Base-by-base conservation (phyloP, 2,329 filamentous ascomycete species). In the Pestalotiopsis sp. region DNA sequence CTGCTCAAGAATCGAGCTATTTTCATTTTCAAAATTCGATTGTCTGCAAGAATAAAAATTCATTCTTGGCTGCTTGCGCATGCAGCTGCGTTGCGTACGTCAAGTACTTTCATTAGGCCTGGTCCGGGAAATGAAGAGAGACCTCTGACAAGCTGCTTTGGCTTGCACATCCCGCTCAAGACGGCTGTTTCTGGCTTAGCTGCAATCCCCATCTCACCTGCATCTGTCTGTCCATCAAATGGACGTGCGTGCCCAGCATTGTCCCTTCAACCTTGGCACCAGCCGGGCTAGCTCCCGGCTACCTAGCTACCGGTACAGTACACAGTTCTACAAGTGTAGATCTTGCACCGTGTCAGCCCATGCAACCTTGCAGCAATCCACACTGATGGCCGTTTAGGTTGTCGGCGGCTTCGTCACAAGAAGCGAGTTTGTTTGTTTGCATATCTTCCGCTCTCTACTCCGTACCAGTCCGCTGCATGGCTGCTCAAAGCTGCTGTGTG, bases 351-450 rank as follows among this genome's bases (percentile, higher is more conserved):
- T 61, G 58, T 39, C 26, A 35, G 58, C 58, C 30, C n/a, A 17
- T 61, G 17, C 17, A 26, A 61, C 58, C 58, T 20, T 61, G 58
- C 24, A 58, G 56, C 44, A 20, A 52, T 58, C 56, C 58, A 61
- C 58, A 61, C 11, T 13, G 26, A n/a, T 61, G 35, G 58, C 58
- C 58, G 14, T 44, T 35, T 17, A 48, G 26, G 57, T 55, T 61
- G 24, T 44, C 24, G 57, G 40, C 57, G 57, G 56, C 59, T 55
- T 61, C 65, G 65, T 66, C 57, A 66, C 59, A 66, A 61, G 22
- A 39, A 56, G 63, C 24, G 20, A 52, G 56, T 65, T 65, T 65
- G 63, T 65, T 52, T 57, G 63, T 35, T 52, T 52, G 63, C 65
- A 60, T 61, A 35, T 39, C 58, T 57, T 66, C 57, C 38, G 20